phyloP scores from a whole-genome alignment of 2,329 filamentous ascomycete species.

The Colletotrichum tropicale region DNA sequence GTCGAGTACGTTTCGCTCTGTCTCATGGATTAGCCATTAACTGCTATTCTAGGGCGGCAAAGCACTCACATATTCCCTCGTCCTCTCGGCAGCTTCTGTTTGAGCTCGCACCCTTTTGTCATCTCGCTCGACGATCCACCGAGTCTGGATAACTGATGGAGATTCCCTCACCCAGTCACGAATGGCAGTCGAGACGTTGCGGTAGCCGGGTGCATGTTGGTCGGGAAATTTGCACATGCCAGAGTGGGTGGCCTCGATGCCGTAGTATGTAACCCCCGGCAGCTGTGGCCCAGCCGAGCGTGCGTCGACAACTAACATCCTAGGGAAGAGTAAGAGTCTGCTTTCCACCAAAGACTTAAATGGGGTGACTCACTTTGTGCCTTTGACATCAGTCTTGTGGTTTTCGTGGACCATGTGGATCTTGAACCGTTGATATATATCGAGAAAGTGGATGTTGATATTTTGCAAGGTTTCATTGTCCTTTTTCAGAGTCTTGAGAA shows the following conservation, averaged over 20 bases:
- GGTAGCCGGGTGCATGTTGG: slow-evolving; percentile 68
- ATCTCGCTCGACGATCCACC: slow-evolving; percentile 66
- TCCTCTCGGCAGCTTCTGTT: slow-evolving; percentile 50
- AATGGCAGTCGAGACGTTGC: slow-evolving; percentile 52
- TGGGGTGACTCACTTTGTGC: slow-evolving; percentile 50
- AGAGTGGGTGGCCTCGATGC: slow-evolving; percentile 76
- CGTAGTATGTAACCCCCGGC: slow-evolving; percentile 73
- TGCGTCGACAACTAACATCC: slow-evolving; percentile 70
- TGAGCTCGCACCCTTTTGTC: slow-evolving; percentile 49
- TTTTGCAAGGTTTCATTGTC: slow-evolving; percentile 77
- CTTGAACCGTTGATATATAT: slow-evolving; percentile 72
- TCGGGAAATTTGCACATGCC: slow-evolving; percentile 76
- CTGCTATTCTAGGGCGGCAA: background rate
- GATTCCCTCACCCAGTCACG: slow-evolving; percentile 59
- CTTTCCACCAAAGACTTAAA: background rate
- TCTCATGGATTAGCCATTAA: background rate
- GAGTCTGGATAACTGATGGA: slow-evolving; percentile 54
- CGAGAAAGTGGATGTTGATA: slow-evolving; percentile 75
- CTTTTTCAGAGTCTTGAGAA: slow-evolving; percentile 73
- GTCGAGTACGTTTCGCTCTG: background rate
- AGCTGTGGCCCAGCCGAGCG: slow-evolving; percentile 72
- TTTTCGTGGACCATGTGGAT: slow-evolving; percentile 81
- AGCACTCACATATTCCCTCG: slow-evolving; percentile 18
- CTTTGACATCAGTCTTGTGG: slow-evolving; percentile 71
- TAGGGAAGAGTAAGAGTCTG: slow-evolving; percentile 20